Percentiles rank a stretch among this genome's conserved stretches.
Conservation (phyloP, 768 basidiomycete species). For the Mycena crocata region DNA sequence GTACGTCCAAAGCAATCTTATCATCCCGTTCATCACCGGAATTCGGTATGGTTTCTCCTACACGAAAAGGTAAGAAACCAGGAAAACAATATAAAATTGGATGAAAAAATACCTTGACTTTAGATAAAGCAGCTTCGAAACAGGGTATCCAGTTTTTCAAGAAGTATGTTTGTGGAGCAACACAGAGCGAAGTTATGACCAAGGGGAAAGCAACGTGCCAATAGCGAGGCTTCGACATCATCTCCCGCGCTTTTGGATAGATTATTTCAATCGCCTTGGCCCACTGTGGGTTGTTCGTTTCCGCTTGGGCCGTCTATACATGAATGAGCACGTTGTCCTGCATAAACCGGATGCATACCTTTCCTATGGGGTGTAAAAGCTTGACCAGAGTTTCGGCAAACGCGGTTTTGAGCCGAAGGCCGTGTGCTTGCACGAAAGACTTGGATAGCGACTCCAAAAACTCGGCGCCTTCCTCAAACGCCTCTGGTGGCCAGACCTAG, state of each 20-base stretch:
- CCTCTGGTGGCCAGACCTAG: slow-evolving; percentile 93
- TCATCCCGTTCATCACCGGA: slow-evolving; percentile 81
- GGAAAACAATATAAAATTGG: background rate
- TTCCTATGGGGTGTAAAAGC: slow-evolving; percentile 88
- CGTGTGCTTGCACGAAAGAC: slow-evolving; percentile 87
- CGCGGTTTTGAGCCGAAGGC: slow-evolving; percentile 81
- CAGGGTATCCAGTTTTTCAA: slow-evolving; percentile 82
- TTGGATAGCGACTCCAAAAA: slow-evolving; percentile 88
- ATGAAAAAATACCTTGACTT: slow-evolving; percentile 74
- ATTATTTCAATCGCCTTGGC: slow-evolving; percentile 90
- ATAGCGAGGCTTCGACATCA: slow-evolving; percentile 90
- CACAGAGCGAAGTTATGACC: slow-evolving; percentile 85
- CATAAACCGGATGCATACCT: slow-evolving; percentile 57
- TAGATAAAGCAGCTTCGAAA: slow-evolving; percentile 78
- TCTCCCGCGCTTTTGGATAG: slow-evolving; percentile 83
- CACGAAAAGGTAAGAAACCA: slow-evolving; percentile 16
- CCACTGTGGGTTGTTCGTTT: slow-evolving; percentile 96
- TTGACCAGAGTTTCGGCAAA: slow-evolving; percentile 87
- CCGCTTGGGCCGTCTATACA: slow-evolving; percentile 88
- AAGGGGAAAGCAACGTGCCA: slow-evolving; percentile 91
- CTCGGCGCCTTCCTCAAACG: slow-evolving; percentile 93
- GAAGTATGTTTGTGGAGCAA: slow-evolving; percentile 88
- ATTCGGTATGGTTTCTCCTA: slow-evolving; percentile 84
- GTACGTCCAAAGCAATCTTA: slow-evolving; percentile 93
- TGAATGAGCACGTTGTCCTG: background rate